These are phyloP conservation scores for Citrullus amarus DNA, from an alignment of 306 rosid genomes.

Conservation along the genomic window DNA sequence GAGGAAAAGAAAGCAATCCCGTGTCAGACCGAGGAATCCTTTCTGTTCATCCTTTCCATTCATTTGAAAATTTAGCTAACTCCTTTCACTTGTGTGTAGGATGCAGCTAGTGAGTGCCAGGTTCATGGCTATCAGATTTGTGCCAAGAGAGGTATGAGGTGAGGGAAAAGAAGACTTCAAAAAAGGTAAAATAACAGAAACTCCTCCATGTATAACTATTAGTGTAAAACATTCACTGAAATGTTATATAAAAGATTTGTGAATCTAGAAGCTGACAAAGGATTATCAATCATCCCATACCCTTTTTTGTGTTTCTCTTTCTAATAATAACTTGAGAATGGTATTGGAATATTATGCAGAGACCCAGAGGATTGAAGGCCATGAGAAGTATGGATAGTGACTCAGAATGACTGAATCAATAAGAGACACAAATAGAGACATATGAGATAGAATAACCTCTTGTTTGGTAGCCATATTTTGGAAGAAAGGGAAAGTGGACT, in stretches of 20 bases:
- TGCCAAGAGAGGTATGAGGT: constrained; percentile 56
- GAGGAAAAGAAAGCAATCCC: neutral
- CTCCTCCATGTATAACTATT: too few species aligned
- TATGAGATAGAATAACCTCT: neutral
- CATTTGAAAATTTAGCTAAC: neutral
- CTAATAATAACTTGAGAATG: constrained; percentile 8
- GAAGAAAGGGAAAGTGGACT: neutral
- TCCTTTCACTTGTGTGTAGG: neutral
- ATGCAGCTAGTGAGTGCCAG: constrained; percentile 50
- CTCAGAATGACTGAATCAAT: constrained; percentile 27
- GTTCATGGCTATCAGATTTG: constrained; percentile 46
- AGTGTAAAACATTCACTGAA: neutral
- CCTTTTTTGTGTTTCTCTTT: neutral
- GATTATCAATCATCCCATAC: neutral
- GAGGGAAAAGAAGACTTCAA: constrained; percentile 51
- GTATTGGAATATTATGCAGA: constrained; percentile 23
- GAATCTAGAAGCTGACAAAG: neutral
- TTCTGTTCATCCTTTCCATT: neutral
- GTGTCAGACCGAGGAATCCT: neutral
- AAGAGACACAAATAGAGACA: neutral
- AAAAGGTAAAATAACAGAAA: constrained; percentile 25
- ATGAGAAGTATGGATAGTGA: constrained; percentile 52
- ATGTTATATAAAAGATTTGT: neutral
- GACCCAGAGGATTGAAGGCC: constrained; percentile 53
- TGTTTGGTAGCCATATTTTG: constrained; percentile 8